phyloP scores from a whole-genome alignment of 2,329 filamentous ascomycete species.

The Fusarium miscanthi region DNA sequence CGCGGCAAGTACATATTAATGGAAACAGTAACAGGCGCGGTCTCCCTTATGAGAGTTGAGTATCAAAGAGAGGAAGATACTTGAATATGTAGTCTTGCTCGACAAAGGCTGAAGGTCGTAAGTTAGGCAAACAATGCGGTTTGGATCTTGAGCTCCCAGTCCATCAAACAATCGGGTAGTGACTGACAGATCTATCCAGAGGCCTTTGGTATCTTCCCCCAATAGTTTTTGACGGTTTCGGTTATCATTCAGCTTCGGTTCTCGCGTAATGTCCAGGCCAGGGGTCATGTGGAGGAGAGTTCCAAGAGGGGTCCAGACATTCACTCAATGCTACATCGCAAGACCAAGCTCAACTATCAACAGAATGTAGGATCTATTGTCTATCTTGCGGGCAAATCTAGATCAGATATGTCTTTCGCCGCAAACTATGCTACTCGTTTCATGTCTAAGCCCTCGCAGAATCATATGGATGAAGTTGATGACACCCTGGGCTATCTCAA shows the following conservation, averaged over 20 bases:
- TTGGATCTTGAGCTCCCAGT: neutral
- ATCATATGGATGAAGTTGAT: too few relatives aligned
- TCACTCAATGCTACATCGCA: neutral
- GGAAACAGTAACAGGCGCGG: neutral
- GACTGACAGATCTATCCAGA: neutral
- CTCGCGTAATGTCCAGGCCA: neutral
- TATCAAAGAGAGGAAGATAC: too few relatives aligned
- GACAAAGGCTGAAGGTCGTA: neutral
- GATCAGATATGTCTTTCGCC: too few relatives aligned
- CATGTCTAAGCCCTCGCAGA: too few relatives aligned
- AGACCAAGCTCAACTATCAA: neutral
- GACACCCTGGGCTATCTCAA: too few relatives aligned
- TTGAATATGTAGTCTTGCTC: neutral
- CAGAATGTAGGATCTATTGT: too few relatives aligned
- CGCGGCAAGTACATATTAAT: neutral
- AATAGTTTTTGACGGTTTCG: rapidly evolving
- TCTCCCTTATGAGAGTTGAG: neutral
- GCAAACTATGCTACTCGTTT: too few relatives aligned
- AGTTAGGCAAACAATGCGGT: neutral
- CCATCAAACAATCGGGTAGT: neutral
- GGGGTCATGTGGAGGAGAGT: neutral
- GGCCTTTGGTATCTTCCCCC: rapidly evolving
- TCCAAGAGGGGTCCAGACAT: neutral
- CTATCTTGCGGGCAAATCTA: too few relatives aligned
- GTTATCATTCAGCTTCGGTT: neutral